Conservation (phyloP, 192 early-diverging fungal species). For the Neocallimastix lanati region DNA sequence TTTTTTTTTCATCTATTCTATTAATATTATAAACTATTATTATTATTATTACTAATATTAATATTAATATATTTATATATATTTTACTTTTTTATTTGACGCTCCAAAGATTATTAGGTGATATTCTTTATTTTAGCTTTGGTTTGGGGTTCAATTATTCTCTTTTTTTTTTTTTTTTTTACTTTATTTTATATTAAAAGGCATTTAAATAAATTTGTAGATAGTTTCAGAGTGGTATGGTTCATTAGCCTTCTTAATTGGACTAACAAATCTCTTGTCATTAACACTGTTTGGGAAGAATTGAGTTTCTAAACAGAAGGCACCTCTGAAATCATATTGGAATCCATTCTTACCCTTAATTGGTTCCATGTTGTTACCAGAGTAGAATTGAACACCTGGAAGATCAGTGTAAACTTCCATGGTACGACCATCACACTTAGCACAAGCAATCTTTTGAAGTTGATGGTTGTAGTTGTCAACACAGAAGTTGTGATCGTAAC, state of each 20-base stretch:
- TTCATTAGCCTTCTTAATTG: neutral
- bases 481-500: slow-evolving; percentile 72
- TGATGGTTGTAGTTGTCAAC: slow-evolving; percentile 11
- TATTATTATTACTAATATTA: too few relatives aligned
- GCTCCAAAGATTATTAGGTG: too few relatives aligned
- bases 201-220: neutral
- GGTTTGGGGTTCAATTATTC: too few relatives aligned
- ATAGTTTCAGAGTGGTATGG: neutral
- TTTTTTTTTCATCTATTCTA: too few relatives aligned
- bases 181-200: too few relatives aligned
- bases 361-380: slow-evolving; percentile 47
- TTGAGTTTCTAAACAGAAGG: slow-evolving; percentile 48
- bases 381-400: slow-evolving; percentile 67
- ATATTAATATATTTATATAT: too few relatives aligned
- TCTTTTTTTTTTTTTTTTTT: too few relatives aligned
- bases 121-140: too few relatives aligned
- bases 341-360: slow-evolving; percentile 20
- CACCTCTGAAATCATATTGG: slow-evolving; percentile 30
- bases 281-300: slow-evolving; percentile 42
- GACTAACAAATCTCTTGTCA: slow-evolving; percentile 9
- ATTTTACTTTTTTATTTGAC: too few relatives aligned
- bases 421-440: slow-evolving; percentile 6
- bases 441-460: neutral
- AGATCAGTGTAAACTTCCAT: slow-evolving; percentile 48
- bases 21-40: too few relatives aligned